A percentile compares a stretch with the other conserved stretches of the same genome.
phyloP scores from a whole-genome alignment of 1,284 basidiomycete species.

The Ustilago trichophora region DNA sequence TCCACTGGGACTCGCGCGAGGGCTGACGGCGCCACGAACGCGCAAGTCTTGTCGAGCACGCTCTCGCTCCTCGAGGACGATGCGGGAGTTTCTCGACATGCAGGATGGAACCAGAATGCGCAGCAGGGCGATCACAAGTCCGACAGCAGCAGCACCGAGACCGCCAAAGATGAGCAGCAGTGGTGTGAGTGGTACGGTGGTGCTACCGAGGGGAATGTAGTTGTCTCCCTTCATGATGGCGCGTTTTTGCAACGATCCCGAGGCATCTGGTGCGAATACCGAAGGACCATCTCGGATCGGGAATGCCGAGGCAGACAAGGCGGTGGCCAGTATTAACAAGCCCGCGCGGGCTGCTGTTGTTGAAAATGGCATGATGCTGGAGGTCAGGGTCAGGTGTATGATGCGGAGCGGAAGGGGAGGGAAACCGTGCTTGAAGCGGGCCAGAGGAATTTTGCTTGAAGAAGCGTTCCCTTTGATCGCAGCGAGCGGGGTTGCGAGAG shows the following conservation, averaged over 20 bases:
- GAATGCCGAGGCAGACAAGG: conserved; percentile 15
- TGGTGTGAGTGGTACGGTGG: conserved; percentile 36
- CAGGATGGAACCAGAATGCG: conserved; percentile 23
- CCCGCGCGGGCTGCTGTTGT: conserved; percentile 2
- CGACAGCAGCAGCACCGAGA: conserved; percentile 19
- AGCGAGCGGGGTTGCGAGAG: no score
- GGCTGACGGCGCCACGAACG: conserved; percentile 31
- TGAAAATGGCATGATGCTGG: background rate
- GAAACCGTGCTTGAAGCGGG: background rate
- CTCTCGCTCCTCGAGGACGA: conserved; percentile 39
- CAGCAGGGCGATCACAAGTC: conserved; percentile 22
- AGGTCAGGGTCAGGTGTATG: background rate
- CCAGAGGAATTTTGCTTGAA: background rate
- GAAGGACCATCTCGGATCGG: conserved; percentile 24
- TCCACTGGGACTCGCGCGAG: conserved; percentile 22
- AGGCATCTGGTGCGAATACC: conserved; percentile 19
- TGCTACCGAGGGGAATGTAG: conserved; percentile 37
- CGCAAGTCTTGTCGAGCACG: conserved; percentile 38
- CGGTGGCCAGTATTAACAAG: conserved; percentile 13
- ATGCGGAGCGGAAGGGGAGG: background rate
- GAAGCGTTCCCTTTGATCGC: background rate
- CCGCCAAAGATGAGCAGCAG: conserved; percentile 35
- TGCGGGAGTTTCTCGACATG: conserved; percentile 38
- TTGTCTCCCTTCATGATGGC: conserved; percentile 52
- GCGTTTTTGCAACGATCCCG: conserved; percentile 25